Base-by-base conservation (phyloP, 192 early-diverging fungal genomes). In the Coemansia sp. region DNA sequence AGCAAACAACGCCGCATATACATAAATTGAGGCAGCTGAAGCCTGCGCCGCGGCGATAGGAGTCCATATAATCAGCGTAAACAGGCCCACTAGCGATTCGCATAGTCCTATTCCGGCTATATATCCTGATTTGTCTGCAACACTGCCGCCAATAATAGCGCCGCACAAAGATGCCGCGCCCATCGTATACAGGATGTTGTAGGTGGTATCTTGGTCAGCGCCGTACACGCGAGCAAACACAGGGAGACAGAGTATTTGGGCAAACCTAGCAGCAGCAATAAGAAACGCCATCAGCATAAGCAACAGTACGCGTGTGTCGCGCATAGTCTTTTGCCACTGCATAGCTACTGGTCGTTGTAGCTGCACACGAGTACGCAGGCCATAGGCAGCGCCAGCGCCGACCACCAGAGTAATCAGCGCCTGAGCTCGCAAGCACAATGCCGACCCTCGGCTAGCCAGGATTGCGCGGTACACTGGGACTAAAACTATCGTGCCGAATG, bases 401-500 rank as follows among this genome's bases (percentile, higher is more conserved):
- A 72, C 58, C 2, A 66, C 47, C n/a, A 80, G 63, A 10, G 70
- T 72, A 11, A 75, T 17, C 13, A 80, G 21, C 3, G 78, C 59
- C 30, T 80, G 78, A 19, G 66, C 73, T 26, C 64, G 67, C 43
- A 80, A 52, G 30, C 68, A 60, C 11, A 64, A 33, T 1, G 73
- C 62, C n/a, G 82, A 73, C 0, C 87, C 85, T n/a, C 76, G 73
- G 17, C 4, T n/a, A 9, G 30, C 64, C 57, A 88, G 70, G 0
- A 88, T 42, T 7, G 74, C 67, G 2, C 65, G 67, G 38, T 74
- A 76, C 0, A 74, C 57, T 0, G 85, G 85, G 1, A 83, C 69
- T 21, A 87, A 63, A 2, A 62, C 62, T 0, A 86, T 63, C 7
- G 77, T 69, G 35, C 87, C 87, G 17, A 84, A 40, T 1, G 74